Evolutionary conservation across 2,329 filamentous ascomycete species (phyloP).

Genomic region (Aschersonia sp.): DNA sequence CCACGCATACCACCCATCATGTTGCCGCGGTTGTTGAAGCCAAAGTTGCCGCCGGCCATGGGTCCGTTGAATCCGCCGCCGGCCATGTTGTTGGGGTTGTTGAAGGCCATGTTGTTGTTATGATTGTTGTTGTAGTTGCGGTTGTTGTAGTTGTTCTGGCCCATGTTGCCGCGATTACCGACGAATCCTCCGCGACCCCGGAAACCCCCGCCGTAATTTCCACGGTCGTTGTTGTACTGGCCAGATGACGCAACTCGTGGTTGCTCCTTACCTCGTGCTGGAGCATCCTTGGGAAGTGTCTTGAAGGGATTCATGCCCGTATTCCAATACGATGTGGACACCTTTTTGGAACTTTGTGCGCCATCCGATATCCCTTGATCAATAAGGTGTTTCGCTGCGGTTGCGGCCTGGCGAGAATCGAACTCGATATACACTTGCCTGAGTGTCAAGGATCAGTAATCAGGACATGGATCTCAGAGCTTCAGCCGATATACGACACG

Average conservation of each 20-base stretch:
- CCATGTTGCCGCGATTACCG: conserved; percentile 30
- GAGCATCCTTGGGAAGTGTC: conserved; percentile 79
- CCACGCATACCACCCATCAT: conserved; percentile 27
- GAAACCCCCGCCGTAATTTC: conserved; percentile 33
- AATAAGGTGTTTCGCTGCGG: conserved; percentile 70
- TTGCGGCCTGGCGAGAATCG: conserved; percentile 67
- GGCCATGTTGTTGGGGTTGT: conserved; percentile 26
- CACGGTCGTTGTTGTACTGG: conserved; percentile 28
- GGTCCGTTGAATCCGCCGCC: conserved; percentile 31
- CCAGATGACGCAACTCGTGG: conserved; percentile 38
- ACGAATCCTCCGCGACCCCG: conserved; percentile 35
- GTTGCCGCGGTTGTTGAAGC: conserved; percentile 29
- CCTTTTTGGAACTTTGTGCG: conserved; percentile 47
- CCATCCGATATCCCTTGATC: conserved; percentile 45
- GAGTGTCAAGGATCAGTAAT: neutral
- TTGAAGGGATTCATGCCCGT: conserved; percentile 76
- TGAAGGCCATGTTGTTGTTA: conserved; percentile 30
- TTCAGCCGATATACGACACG: too few species aligned
- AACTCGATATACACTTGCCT: conserved; percentile 79
- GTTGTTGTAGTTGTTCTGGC: conserved; percentile 13
- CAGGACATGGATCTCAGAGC: neutral
- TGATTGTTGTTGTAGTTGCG: conserved; percentile 25
- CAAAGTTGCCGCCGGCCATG: conserved; percentile 37
- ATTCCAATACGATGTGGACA: conserved; percentile 60
- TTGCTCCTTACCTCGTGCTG: conserved; percentile 43